phyloP scores from a whole-genome alignment of 805 yeast species.

The Clavispora vitiphila region DNA sequence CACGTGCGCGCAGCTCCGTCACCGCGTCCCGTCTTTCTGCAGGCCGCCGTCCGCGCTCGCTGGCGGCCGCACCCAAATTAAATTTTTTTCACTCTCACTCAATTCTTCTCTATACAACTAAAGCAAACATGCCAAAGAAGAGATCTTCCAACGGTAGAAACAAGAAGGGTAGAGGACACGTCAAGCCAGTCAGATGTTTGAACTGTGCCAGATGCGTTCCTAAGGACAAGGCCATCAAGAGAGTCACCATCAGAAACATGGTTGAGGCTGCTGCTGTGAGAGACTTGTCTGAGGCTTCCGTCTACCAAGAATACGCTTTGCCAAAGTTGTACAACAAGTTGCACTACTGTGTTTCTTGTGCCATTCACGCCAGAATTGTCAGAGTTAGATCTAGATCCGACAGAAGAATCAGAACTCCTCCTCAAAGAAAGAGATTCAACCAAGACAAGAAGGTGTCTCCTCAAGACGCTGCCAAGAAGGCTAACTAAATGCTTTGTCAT shows the following conservation, averaged over 20 bases:
- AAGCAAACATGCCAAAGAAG: conserved; percentile 93
- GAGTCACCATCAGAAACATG: conserved; percentile 99
- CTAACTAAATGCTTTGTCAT: conserved; percentile 38
- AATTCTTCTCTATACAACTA: conserved; percentile 14
- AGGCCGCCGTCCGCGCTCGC: conserved; percentile 5
- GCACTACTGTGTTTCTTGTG: conserved; percentile 99
- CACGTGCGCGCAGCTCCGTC: conserved; percentile 1
- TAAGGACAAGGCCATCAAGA: conserved; percentile 99
- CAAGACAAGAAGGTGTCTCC: conserved; percentile 95
- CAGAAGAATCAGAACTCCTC: conserved; percentile 99
- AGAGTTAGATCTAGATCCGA: conserved; percentile 99
- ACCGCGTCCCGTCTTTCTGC: conserved; percentile 4
- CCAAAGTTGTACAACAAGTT: conserved; percentile 99
- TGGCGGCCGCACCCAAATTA: conserved; percentile 9
- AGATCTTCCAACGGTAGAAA: conserved; percentile 99
- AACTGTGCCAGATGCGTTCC: conserved; percentile 99
- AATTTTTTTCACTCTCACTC: conserved; percentile 11
- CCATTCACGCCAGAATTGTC: conserved; percentile 99
- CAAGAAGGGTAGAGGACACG: conserved; percentile 99
- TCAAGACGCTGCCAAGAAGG: conserved; percentile 96
- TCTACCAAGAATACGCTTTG: conserved; percentile 97
- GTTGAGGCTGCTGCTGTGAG: conserved; percentile 99
- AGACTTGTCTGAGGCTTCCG: conserved; percentile 99
- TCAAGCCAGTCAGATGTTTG: conserved; percentile 98
- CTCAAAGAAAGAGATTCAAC: conserved; percentile 98